Conservation (phyloP, 1,139 yeast genomes). For the Pichia sp. region DNA sequence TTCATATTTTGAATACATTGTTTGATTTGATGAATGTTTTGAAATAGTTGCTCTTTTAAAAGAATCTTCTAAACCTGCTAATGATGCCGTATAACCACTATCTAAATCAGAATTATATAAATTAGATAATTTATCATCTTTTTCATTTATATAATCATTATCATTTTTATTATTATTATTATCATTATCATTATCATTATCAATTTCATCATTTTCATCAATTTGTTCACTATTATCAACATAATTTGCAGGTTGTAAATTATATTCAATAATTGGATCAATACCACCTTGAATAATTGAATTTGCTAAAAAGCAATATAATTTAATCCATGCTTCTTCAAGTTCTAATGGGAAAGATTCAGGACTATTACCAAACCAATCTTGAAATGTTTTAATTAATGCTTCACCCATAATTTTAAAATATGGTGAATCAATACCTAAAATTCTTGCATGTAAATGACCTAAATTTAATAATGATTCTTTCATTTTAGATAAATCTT, state of each 20-base stretch:
- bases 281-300: slow-evolving; percentile 33
- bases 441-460: slow-evolving; percentile 67
- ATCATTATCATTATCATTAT: slow-evolving; percentile 3
- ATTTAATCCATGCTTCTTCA: slow-evolving; percentile 69
- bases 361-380: slow-evolving; percentile 39
- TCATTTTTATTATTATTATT: slow-evolving; percentile 12
- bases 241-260: slow-evolving; percentile 10
- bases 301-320: slow-evolving; percentile 58
- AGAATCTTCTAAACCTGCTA: slow-evolving; percentile 2
- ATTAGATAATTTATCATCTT: slow-evolving; percentile 1
- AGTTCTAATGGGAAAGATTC: slow-evolving; percentile 40
- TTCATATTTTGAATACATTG: slow-evolving; percentile 6
- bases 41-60: slow-evolving; percentile 3
- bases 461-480: slow-evolving; percentile 61
- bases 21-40: slow-evolving; percentile 5
- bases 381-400: slow-evolving; percentile 64
- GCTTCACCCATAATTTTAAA: slow-evolving; percentile 81
- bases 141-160: slow-evolving; percentile 3
- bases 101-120: slow-evolving; percentile 1
- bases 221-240: slow-evolving; percentile 3
- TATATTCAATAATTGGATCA: slow-evolving; percentile 30
- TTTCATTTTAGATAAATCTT: slow-evolving; percentile 40
- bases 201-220: slow-evolving; percentile 12
- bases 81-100: slow-evolving; percentile 1
- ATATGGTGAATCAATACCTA: slow-evolving; percentile 67